Base-by-base conservation (phyloP, 2,329 filamentous ascomycete genomes). In the Penicillium sp. region DNA sequence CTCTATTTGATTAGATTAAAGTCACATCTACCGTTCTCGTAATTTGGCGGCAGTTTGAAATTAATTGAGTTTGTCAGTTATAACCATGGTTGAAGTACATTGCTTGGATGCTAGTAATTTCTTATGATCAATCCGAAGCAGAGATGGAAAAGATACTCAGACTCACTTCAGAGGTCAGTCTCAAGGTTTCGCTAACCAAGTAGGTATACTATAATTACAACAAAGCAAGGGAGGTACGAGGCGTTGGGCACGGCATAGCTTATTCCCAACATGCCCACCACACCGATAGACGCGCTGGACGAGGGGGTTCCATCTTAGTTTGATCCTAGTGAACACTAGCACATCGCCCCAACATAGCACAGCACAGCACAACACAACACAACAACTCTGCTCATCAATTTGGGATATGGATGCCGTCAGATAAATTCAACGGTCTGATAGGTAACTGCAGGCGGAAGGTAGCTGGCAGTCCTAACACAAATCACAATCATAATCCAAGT, bases 321-420 rank as follows among this genome's bases (percentile, higher is more conserved):
- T 42, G 63, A 65, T 65, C 63, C 59, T 64, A 61, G 37, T 25
- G 11, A 28, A 30, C 38, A 43, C 55, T 59, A 40, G 61, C 38
- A 61, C 61, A 59, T 65, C 58, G 16, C 33, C 40, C 35, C 25
- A 52, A 37, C 33, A 43, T 54, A 48, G 13, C 10, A 16, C 19
- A 48, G 48, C n/a, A 37, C 49, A 19, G 22, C 35, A 26, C 30
- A 52, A 11, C 6, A 25, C 2, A 22, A 52, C 4, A 5, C 22
- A 13, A 22, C 14, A 30, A n/a, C 14, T 46, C 16, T 46, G 5
- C 19, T 1, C 6, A 10, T 13, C 13, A 2, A 5, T 6, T 16
- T 10, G 4, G 2, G 13, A 30, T n/a, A n/a, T 40, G 37, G 8
- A 43, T 22, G 7, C n/a, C 13, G 19, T 42, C n/a, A 5, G 14